phyloP scores from a whole-genome alignment of 768 basidiomycete species.

The Rhodosporidiobolus odoratus region DNA sequence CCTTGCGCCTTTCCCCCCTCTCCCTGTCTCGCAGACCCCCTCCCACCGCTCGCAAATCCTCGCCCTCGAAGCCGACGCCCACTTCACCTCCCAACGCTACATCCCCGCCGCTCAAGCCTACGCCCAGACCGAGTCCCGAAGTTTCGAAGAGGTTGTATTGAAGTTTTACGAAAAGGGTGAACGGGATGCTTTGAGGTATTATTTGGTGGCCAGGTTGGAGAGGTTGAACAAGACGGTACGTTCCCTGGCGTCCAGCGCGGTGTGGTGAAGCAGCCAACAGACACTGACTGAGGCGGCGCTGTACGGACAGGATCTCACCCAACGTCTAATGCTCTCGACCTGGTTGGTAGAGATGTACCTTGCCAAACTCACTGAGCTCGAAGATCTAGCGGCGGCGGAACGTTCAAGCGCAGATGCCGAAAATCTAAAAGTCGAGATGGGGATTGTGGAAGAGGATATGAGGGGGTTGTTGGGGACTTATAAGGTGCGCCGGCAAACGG shows the following conservation, averaged over 20 bases:
- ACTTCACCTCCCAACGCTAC: slow-evolving; percentile 71
- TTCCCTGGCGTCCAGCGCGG: too few species aligned
- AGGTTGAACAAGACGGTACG: slow-evolving; percentile 73
- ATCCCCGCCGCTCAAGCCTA: slow-evolving; percentile 90
- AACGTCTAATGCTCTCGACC: slow-evolving; percentile 94
- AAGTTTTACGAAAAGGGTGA: slow-evolving; percentile 85
- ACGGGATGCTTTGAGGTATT: slow-evolving; percentile 82
- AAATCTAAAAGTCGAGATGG: slow-evolving; percentile 71
- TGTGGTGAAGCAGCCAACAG: too few species aligned
- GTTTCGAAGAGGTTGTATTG: slow-evolving; percentile 86
- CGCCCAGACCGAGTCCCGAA: slow-evolving; percentile 63
- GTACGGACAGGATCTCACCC: slow-evolving; percentile 71
- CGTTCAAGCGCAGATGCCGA: slow-evolving; percentile 57
- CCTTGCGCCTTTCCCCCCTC: not conserved
- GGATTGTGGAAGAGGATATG: slow-evolving; percentile 85
- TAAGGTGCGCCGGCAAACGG: slow-evolving; percentile 56
- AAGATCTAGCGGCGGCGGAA: slow-evolving; percentile 86
- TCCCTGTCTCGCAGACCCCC: slow-evolving; percentile 57
- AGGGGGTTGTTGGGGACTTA: slow-evolving; percentile 89
- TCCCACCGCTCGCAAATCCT: slow-evolving; percentile 78
- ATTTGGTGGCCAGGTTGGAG: slow-evolving; percentile 80
- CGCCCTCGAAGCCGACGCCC: slow-evolving; percentile 71
- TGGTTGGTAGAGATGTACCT: slow-evolving; percentile 98
- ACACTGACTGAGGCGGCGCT: too few species aligned
- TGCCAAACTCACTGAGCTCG: slow-evolving; percentile 90